Percentiles rank a stretch among this genome's conserved stretches.
These are phyloP conservation scores for Parascedosporium putredinis DNA, from an alignment of 2,329 filamentous ascomycete genomes.

Conservation along the genomic window DNA sequence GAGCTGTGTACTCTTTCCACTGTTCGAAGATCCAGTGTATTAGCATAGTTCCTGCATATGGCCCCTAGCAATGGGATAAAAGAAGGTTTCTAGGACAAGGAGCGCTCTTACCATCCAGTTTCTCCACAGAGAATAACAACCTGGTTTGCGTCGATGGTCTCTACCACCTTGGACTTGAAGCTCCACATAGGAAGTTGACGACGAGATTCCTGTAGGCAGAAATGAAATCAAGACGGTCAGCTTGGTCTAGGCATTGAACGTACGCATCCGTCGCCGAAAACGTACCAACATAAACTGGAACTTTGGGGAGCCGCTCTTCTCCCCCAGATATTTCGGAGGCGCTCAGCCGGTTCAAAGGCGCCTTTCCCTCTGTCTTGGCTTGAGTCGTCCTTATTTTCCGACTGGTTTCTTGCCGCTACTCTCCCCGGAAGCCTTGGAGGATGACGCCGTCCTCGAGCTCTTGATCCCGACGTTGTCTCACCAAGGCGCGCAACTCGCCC, in stretches of 20 bases:
- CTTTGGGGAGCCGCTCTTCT: constrained; percentile 44
- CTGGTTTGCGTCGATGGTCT: constrained; percentile 67
- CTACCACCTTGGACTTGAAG: constrained; percentile 68
- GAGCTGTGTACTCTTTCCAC: constrained; percentile 95
- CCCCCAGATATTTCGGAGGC: constrained; percentile 48
- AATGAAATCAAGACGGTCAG: no score
- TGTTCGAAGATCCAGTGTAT: no score
- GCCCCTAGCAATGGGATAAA: no score
- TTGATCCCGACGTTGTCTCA: constrained; percentile 58
- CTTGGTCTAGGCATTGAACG: background rate
- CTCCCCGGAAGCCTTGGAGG: constrained; percentile 65
- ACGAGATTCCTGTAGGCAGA: constrained; percentile 39
- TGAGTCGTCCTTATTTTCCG: constrained; percentile 38
- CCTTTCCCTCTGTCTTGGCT: constrained; percentile 32
- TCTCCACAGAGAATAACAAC: constrained; percentile 93
- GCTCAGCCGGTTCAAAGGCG: constrained; percentile 30
- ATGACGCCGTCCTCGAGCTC: constrained; percentile 67
- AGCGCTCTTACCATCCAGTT: constrained; percentile 68
- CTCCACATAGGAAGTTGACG: constrained; percentile 83
- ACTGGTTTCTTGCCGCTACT: constrained; percentile 31
- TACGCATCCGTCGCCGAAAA: background rate
- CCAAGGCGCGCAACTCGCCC: constrained; percentile 56
- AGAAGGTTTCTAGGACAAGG: no score
- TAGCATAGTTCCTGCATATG: no score
- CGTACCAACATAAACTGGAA: constrained; percentile 71